A percentile compares a stretch with the other conserved stretches of the same genome.
Conservation (phyloP, 441 rosid species). For the Euphorbia celastroides region DNA sequence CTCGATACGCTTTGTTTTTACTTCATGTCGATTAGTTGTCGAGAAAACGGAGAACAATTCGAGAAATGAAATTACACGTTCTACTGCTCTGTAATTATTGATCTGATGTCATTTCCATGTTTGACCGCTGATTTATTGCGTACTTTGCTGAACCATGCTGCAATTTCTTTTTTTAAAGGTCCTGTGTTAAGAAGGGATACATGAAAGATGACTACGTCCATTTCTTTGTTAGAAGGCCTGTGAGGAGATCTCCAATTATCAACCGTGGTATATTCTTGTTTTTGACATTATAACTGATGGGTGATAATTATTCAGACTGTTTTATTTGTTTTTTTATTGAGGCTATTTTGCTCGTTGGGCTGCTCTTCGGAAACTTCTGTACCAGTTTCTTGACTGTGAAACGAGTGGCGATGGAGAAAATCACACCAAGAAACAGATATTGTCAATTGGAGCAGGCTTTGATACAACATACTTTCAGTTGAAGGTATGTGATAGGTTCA, state of each 20-base stretch:
- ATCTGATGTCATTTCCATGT: neutral
- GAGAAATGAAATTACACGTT: neutral
- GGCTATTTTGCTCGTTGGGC: constrained; percentile 99
- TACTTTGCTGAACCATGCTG: neutral
- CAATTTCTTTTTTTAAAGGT: constrained; percentile 37
- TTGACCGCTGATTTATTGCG: neutral
- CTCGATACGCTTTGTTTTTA: neutral
- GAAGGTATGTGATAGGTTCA: constrained; percentile 39
- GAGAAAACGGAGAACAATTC: constrained; percentile 3
- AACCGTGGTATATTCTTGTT: constrained; percentile 63
- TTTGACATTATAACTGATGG: neutral
- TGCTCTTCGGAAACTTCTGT: constrained; percentile 73
- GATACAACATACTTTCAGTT: constrained; percentile 88
- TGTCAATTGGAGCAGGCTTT: constrained; percentile 95
- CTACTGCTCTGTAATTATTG: neutral
- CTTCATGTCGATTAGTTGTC: constrained; percentile 9
- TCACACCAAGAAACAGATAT: constrained; percentile 63
- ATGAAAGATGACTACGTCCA: constrained; percentile 83
- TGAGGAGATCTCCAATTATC: constrained; percentile 88
- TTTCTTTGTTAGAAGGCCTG: constrained; percentile 79
- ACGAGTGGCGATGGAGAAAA: constrained; percentile 24
- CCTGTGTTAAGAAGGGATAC: constrained; percentile 83
- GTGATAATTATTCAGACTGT: neutral
- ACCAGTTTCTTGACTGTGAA: constrained; percentile 69
- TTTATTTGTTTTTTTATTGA: constrained; percentile 20